phyloP scores from a whole-genome alignment of 768 basidiomycete genomes.

The Melanogaster broomeanus region DNA sequence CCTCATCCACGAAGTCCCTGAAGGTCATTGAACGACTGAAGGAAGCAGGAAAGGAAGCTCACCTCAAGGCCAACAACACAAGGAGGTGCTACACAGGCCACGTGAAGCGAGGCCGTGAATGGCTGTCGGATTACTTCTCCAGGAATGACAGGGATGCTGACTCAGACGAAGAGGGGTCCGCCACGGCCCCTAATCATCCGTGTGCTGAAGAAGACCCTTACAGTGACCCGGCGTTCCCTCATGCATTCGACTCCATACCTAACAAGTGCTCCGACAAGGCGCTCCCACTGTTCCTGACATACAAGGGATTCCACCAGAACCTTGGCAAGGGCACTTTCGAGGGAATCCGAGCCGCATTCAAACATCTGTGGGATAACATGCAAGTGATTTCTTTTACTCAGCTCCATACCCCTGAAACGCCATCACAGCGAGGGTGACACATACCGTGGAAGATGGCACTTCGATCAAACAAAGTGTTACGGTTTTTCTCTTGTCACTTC shows the following conservation, averaged over 20 bases:
- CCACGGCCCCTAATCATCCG: neutral
- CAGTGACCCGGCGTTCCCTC: neutral
- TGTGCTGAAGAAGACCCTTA: neutral
- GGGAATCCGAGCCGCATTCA: neutral
- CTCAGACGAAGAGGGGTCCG: neutral
- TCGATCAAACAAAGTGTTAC: constrained; percentile 20
- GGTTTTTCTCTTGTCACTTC: no score
- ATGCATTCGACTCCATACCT: neutral
- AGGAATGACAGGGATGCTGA: neutral
- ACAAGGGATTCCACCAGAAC: constrained; percentile 5
- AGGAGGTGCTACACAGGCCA: neutral
- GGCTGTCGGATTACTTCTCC: neutral
- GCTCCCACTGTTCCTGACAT: neutral
- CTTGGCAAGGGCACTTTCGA: neutral
- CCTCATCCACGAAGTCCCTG: no score
- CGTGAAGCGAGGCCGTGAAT: neutral
- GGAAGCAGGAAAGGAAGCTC: neutral
- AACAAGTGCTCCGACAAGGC: neutral
- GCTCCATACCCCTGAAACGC: neutral
- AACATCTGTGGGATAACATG: constrained; percentile 1
- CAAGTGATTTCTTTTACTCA: neutral
- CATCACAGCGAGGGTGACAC: constrained; percentile 15
- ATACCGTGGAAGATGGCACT: constrained; percentile 28
- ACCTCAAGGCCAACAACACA: constrained; percentile 2
- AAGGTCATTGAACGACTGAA: neutral